Conservation (phyloP, 2,329 filamentous ascomycete species). For the Cladophialophora immunda region DNA sequence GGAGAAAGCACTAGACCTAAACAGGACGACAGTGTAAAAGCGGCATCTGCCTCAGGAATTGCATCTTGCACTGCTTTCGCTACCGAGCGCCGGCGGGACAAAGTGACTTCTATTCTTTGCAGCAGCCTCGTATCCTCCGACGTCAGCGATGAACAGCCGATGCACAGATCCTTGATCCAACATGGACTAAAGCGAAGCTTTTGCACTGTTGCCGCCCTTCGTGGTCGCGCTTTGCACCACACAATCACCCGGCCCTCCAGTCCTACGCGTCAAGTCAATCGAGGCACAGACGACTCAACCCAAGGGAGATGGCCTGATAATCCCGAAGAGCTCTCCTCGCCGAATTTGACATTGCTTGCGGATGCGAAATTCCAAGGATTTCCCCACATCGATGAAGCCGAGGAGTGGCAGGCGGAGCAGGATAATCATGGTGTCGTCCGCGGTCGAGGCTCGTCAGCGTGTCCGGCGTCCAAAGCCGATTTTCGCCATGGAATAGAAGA, state of each 20-base stretch:
- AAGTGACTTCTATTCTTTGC: background rate
- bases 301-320: background rate
- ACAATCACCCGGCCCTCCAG: background rate
- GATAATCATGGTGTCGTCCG: background rate
- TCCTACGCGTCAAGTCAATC: conserved; percentile 6
- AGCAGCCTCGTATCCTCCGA: background rate
- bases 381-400: background rate
- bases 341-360: background rate
- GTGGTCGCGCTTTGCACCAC: background rate
- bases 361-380: conserved; percentile 6
- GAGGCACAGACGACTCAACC: background rate
- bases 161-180: conserved; percentile 25
- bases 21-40: background rate
- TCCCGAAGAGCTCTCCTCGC: background rate
- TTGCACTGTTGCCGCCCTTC: conserved; percentile 1
- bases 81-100: background rate
- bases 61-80: background rate
- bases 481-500: background rate
- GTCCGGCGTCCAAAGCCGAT: background rate
- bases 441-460: background rate
- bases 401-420: background rate
- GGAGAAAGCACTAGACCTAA: background rate
- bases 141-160: conserved; percentile 29
- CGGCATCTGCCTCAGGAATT: background rate
- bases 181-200: conserved; percentile 29